These are phyloP conservation scores for Penicillium mononematosum DNA, from an alignment of 495 filamentous ascomycete species.

Conservation along the genomic window DNA sequence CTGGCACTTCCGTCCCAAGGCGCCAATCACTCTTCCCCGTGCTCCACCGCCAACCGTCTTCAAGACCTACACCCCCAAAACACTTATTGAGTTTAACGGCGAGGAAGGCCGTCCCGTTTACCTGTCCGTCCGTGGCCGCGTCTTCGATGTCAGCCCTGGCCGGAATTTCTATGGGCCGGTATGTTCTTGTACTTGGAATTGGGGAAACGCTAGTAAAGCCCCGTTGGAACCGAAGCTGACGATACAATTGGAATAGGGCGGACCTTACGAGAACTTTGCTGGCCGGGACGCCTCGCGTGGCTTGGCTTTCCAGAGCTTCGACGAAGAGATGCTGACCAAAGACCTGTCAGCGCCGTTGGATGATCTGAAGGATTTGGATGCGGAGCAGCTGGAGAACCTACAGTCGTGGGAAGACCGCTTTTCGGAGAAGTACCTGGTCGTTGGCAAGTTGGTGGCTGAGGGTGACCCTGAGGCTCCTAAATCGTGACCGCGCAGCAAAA, in stretches of 20 bases:
- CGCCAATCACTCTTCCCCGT: constrained; percentile 60
- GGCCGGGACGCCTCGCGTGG: constrained; percentile 92
- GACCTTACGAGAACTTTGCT: constrained; percentile 91
- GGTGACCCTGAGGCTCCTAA: constrained; percentile 55
- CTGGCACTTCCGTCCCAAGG: constrained; percentile 61
- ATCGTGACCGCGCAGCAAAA: constrained; percentile 19
- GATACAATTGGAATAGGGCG: constrained; percentile 49
- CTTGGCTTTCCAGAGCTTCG: constrained; percentile 88
- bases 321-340: constrained; percentile 94
- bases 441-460: constrained; percentile 83
- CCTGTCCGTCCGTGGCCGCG: constrained; percentile 76
- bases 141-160: constrained; percentile 85
- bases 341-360: constrained; percentile 86
- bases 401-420: constrained; percentile 92
- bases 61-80: constrained; percentile 84
- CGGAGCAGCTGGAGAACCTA: constrained; percentile 79
- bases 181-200: constrained; percentile 16
- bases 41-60: constrained; percentile 77
- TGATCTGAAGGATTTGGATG: constrained; percentile 67
- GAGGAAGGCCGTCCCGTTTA: constrained; percentile 70
- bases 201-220: no score
- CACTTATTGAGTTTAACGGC: constrained; percentile 87
- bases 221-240: constrained; percentile 10
- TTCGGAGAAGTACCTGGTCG: constrained; percentile 87
- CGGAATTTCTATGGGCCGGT: constrained; percentile 88